phyloP scores from a whole-genome alignment of 2,329 filamentous ascomycete genomes.

The Graphilbum fragrans region DNA sequence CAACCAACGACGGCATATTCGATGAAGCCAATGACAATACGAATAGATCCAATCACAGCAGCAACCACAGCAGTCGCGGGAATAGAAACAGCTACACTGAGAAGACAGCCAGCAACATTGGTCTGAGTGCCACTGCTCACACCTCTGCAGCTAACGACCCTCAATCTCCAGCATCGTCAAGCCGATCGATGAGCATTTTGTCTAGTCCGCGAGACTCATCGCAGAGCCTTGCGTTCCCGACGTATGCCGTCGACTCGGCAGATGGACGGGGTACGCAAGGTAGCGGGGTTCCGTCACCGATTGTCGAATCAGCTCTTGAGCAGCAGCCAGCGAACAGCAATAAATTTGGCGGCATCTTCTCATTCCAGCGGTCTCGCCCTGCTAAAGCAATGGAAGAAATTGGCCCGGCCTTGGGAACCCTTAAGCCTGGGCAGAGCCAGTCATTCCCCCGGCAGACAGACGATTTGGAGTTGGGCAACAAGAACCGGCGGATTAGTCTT shows the following conservation, averaged over 20 bases:
- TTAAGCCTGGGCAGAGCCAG: slow-evolving; percentile 63
- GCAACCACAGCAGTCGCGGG: neutral
- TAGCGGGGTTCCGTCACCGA: slow-evolving; percentile 28
- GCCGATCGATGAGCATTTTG: slow-evolving; percentile 41
- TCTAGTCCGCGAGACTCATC: slow-evolving; percentile 52
- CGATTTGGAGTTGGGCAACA: slow-evolving; percentile 40
- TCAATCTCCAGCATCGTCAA: slow-evolving; percentile 50
- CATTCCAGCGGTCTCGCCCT: slow-evolving; percentile 47
- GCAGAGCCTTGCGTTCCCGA: slow-evolving; percentile 43
- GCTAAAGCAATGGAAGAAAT: slow-evolving; percentile 49
- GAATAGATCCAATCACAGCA: slow-evolving; percentile 4
- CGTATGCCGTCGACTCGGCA: slow-evolving; percentile 30
- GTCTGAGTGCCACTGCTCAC: neutral
- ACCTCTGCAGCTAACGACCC: slow-evolving; percentile 25
- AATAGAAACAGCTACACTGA: neutral
- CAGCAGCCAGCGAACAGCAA: slow-evolving; percentile 21
- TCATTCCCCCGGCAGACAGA: slow-evolving; percentile 57
- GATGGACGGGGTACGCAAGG: slow-evolving; percentile 29
- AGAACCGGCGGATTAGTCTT: slow-evolving; percentile 42
- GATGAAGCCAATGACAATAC: slow-evolving; percentile 1
- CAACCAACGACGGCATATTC: neutral
- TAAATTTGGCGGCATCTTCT: slow-evolving; percentile 37
- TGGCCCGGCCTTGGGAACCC: slow-evolving; percentile 53
- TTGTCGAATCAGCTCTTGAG: slow-evolving; percentile 12
- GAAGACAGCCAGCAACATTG: neutral